These are phyloP conservation scores for Aristolochia californica DNA, from an alignment of 164 flowering plant genomes.

Conservation along the genomic window DNA sequence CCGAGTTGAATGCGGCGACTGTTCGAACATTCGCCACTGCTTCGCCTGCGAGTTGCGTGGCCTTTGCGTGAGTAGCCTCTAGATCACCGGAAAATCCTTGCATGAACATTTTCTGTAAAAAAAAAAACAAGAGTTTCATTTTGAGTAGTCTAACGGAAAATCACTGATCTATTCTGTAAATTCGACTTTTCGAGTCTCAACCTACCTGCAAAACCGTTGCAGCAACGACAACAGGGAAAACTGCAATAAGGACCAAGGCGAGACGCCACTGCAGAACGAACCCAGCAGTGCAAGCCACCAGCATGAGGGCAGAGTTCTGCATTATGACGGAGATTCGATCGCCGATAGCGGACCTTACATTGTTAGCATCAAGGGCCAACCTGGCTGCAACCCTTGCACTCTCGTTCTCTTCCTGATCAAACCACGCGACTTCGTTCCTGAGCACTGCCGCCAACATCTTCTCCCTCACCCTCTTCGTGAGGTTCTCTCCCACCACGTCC, in stretches of 20 bases:
- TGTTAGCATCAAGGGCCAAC: slow-evolving; percentile 88
- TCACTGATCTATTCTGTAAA: no score
- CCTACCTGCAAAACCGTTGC: slow-evolving; percentile 93
- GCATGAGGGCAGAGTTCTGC: slow-evolving; percentile 93
- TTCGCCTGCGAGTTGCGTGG: slow-evolving; percentile 95
- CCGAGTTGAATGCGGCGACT: slow-evolving; percentile 95
- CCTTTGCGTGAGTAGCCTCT: slow-evolving; percentile 83
- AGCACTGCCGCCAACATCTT: slow-evolving; percentile 82
- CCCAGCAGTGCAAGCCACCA: slow-evolving; percentile 91
- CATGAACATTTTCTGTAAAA: slow-evolving; percentile 90
- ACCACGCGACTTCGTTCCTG: slow-evolving; percentile 94
- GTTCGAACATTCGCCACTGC: slow-evolving; percentile 91
- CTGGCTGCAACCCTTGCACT: slow-evolving; percentile 82
- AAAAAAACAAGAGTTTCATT: neutral
- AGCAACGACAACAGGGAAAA: slow-evolving; percentile 92
- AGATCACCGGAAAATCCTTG: slow-evolving; percentile 92
- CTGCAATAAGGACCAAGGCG: slow-evolving; percentile 87
- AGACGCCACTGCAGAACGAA: slow-evolving; percentile 97
- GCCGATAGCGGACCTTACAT: slow-evolving; percentile 93
- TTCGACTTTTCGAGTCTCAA: no score
- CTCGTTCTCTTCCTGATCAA: slow-evolving; percentile 91
- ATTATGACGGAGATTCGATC: slow-evolving; percentile 91
- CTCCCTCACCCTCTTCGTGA: slow-evolving; percentile 84
- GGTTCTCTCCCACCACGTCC: slow-evolving; percentile 94
- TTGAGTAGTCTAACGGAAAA: no score